Evolutionary conservation across 768 basidiomycete genomes (phyloP), one percentile per base, ranked within the genome.

Genomic region (Pluteus cervinus): DNA sequence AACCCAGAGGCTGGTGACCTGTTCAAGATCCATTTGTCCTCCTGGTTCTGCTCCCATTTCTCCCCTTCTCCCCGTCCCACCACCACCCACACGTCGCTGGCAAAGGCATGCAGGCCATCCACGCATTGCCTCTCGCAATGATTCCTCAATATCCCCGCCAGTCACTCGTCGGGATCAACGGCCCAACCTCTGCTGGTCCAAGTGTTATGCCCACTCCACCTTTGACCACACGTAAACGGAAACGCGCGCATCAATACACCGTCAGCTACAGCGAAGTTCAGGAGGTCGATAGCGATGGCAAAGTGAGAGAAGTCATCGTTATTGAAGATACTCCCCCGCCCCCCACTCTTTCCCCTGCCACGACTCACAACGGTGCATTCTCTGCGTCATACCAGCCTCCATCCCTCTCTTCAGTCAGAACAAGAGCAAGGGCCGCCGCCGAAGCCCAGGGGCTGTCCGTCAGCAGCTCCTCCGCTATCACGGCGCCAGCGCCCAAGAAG

Each of bases 271-370:
- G 82, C 55, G 86, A 90, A 57, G 85, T 88, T 26, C 80, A 89
- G 51, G 88, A 91, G 63, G 73, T 89, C 56, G 88, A 91, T 62
- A 71, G 68, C 49, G 68, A 81, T 33, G 88, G 88, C 43, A 68
- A 71, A 48, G 68, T 88, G 25, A 68, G 88, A 37, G 88, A 91
- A 59, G 84, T 91, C 56, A 91, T 92, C 61, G 82, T 92, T 50
- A 89, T 92, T 59, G 89, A 92, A 51, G 89, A 92, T 65, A 90
- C 89, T 29, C 88, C 88, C 20, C 81, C 82, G 24, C 87, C 87
- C 29, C 76, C 81, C 38, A 86, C 87, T 35, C 74, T 81, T 54
- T 86, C 84, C 36, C 82, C 86, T 40, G 76, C 84, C 42, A 72
- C 79, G 23, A 79, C 81, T 21, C 75, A 81, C 57, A 78, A 75